Evolutionary conservation across 2,329 filamentous ascomycete genomes (phyloP).

Genomic region (Scortechinia acanthostroma): DNA sequence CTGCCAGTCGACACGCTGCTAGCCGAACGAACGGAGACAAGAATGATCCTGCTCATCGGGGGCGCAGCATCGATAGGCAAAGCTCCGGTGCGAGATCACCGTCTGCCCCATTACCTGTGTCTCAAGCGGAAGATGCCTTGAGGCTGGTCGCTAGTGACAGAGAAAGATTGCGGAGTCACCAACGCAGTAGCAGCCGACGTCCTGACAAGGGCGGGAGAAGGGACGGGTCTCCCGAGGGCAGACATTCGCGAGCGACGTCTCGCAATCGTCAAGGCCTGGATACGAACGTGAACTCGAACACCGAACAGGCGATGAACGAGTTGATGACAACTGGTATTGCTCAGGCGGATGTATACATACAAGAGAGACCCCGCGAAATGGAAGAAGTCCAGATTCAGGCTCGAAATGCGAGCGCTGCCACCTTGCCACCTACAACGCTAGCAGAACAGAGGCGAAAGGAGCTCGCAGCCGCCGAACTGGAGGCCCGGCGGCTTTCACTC

Average conservation of each 20-base stretch:
- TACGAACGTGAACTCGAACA: too few species aligned
- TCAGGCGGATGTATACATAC: too few species aligned
- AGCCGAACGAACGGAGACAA: conserved; percentile 9
- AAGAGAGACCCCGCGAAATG: too few species aligned
- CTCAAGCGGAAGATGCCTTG: conserved; percentile 32
- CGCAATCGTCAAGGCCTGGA: background rate
- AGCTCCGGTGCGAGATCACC: conserved; percentile 40
- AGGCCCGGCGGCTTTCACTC: conserved; percentile 50
- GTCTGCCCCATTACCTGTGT: conserved; percentile 46
- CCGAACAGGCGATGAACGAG: too few species aligned
- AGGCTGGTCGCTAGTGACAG: conserved; percentile 32
- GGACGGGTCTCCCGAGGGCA: conserved; percentile 34
- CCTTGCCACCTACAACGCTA: too few species aligned
- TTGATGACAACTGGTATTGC: too few species aligned
- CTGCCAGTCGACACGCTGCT: conserved; percentile 13
- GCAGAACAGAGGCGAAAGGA: conserved; percentile 26
- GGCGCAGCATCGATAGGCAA: conserved; percentile 32
- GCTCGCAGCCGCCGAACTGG: conserved; percentile 46
- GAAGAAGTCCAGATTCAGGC: too few species aligned
- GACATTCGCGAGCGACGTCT: conserved; percentile 10
- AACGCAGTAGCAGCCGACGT: conserved; percentile 29
- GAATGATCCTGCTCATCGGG: conserved; percentile 17
- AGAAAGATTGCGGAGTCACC: conserved; percentile 33
- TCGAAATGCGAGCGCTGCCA: too few species aligned
- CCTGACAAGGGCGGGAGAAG: conserved; percentile 25